Evolutionary conservation across 2,329 filamentous ascomycete genomes (phyloP), one percentile per base, ranked within the genome.

Genomic region (Chrysosporium queenslandicum): DNA sequence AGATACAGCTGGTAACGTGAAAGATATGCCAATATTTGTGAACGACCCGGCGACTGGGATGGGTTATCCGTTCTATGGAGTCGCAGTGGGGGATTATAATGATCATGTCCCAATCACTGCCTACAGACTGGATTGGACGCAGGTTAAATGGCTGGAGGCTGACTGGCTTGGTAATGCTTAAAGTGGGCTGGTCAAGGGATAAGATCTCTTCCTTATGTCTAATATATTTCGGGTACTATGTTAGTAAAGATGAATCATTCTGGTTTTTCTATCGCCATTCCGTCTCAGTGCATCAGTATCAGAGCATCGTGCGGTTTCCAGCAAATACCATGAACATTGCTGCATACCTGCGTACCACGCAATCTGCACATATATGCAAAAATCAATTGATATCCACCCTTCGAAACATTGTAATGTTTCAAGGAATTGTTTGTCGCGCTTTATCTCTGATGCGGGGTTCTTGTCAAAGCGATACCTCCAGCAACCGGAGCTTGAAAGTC

Each of bases 11-110:
- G 46, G 46, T 20, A 49, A 49, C 41, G 46, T 49, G 34, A 49
- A 49, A 27, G 46, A 49, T 30, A 27, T 49, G 46, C 46, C 46
- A 4, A 41, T 49, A 8, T 49, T 49, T 11, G 46, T 49, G 32
- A 49, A 49, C 21, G 46, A 49, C 16, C 46, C 46, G 16, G 46
- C 36, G 9, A 40, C 34, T 29, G 46, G 46, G 11, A 49, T 49
- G 46, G 46, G 46, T 12, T 49, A 49, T 49, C 46, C 46, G n/a
- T 49, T 49, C 36, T 49, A 49, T 41, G 46, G 34, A 21, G 9
- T 7, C 3, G 14, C 9, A 11, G 46, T 49, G 20, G 46, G 46
- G 12, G 34, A 49, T 14, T 49, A 49, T 27, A 18, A 16, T 14
- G 34, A 40, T 49, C 8, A 21, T 14, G 40, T 49, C 7, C 21